Evolutionary conservation across 805 yeast genomes (phyloP), one percentile per base, ranked within the genome.

Genomic region (Priceomyces haplophilus): DNA sequence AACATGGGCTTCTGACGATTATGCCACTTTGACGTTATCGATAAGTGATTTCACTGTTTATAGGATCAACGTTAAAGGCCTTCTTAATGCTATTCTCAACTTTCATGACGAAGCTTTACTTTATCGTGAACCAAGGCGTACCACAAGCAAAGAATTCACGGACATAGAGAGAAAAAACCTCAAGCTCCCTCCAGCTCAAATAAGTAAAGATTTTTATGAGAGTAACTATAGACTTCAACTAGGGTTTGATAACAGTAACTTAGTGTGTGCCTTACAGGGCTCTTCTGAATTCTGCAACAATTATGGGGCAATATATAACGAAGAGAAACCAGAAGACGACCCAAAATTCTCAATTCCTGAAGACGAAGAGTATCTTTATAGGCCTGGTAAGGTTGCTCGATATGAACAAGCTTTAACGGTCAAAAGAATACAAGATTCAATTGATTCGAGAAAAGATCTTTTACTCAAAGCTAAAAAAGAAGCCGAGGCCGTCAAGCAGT

Each of bases 21-120:
- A 53, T 27, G 41, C 68, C 48, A 59, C 70, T 1, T 54, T 71
- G 18, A 50, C 72, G 2, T 49, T 65, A 8, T 67, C 73, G 1
- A 63, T 64, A 18, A 62, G 65, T 7, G 75, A 71, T 49, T 48
- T 52, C 21, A 67, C 70, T 12, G 67, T 67, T 12, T 62, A 62
- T 37, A 51, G 60, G 10, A 44, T 70, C 12, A 65, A 67, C 43
- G 52, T 70, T 8, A 57, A 53, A 37, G 69, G 71, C 2, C 42
- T 68, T 3, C 50, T 70, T 37, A 50, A 48, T 12, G 53, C 51
- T 7, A 42, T 61, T 19, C 40, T 51, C 13, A 34, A 38, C 7
- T 29, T 49, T 6, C 38, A 38, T n/a, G 51, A 49, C 10, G 37
- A 49, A 2, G 45, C 51, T 27, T 42, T 47, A 27, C 41, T 45